These are phyloP conservation scores for Paecilomyces formosus DNA, from an alignment of 2,329 filamentous ascomycete species.

Conservation along the genomic window DNA sequence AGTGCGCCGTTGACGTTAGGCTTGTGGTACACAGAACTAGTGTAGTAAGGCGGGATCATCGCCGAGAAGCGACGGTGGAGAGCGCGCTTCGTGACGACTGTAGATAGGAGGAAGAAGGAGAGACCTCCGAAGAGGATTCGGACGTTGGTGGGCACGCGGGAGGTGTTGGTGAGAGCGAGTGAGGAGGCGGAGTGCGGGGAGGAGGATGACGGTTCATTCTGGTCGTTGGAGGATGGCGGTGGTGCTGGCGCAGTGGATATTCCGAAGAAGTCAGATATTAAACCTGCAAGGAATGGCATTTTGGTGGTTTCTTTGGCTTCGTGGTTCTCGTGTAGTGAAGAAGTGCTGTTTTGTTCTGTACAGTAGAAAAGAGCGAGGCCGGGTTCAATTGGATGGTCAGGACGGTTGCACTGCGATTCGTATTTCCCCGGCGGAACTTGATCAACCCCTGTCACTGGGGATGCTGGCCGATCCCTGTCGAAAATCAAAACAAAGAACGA, in stretches of 20 bases:
- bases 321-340: background rate
- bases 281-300: background rate
- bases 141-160: slow-evolving; percentile 20
- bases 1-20: slow-evolving; percentile 53
- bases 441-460: background rate
- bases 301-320: background rate
- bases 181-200: background rate
- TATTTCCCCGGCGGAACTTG: background rate
- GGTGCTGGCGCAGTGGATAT: background rate
- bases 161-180: background rate
- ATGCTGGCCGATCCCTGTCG: background rate
- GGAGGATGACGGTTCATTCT: background rate
- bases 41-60: slow-evolving; percentile 64
- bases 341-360: background rate
- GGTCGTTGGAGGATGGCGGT: background rate
- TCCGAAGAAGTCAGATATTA: background rate
- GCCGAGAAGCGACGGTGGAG: slow-evolving; percentile 56
- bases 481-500: background rate
- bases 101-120: slow-evolving; percentile 65
- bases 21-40: slow-evolving; percentile 36
- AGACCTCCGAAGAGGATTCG: slow-evolving; percentile 66
- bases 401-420: background rate
- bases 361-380: background rate
- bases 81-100: slow-evolving; percentile 64
- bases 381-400: background rate